Evolutionary conservation across 2,329 filamentous ascomycete genomes (phyloP).

Genomic region (Diaporthe velutina): DNA sequence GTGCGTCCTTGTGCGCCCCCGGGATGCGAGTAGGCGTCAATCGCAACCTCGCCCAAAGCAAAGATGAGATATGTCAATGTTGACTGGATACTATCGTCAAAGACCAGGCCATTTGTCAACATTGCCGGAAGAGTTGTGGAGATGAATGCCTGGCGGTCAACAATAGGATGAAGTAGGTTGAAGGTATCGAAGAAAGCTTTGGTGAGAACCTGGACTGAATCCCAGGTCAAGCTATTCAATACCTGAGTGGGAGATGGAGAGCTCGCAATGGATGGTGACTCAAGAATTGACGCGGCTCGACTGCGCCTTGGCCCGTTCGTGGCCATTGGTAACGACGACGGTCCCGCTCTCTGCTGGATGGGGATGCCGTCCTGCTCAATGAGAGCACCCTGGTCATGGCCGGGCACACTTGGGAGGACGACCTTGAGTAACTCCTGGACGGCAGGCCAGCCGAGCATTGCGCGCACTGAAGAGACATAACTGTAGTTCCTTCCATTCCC

Average conservation of each 20-base stretch:
- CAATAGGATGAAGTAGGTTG: conserved; percentile 69
- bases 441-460: conserved; percentile 64
- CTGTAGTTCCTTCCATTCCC: conserved; percentile 42
- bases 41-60: conserved; percentile 69
- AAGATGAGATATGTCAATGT: conserved; percentile 69
- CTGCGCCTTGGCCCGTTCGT: conserved; percentile 40
- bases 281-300: conserved; percentile 31
- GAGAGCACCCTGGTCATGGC: conserved; percentile 48
- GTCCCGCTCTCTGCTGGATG: conserved; percentile 50
- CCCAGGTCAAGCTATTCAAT: conserved; percentile 54
- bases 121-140: conserved; percentile 60
- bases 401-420: conserved; percentile 48
- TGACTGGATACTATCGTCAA: conserved; percentile 60
- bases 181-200: conserved; percentile 71
- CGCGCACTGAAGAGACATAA: conserved; percentile 59
- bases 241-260: conserved; percentile 9
- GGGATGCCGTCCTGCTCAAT: conserved; percentile 52
- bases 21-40: conserved; percentile 62
- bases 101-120: conserved; percentile 58
- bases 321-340: conserved; percentile 39
- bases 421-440: conserved; percentile 56
- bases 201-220: conserved; percentile 63
- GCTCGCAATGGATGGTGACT: conserved; percentile 10
- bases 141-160: conserved; percentile 69
- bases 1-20: conserved; percentile 68